Evolutionary conservation across 2,329 filamentous ascomycete genomes (phyloP), one percentile per base, ranked within the genome.

Genomic region (Chaetomiaceae sp.): DNA sequence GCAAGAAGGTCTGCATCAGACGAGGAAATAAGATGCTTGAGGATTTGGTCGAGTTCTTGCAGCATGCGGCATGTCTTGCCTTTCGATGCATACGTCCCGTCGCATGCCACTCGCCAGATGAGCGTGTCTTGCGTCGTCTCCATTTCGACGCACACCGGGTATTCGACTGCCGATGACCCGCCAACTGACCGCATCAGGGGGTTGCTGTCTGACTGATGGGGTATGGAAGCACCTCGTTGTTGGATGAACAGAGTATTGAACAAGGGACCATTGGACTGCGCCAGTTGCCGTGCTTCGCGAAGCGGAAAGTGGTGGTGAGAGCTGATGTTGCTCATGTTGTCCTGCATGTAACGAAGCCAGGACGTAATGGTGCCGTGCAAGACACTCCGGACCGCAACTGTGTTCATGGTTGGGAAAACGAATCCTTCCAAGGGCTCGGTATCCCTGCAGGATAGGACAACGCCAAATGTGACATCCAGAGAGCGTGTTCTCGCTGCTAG

Each of bases 351-450:
- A 12, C 72, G 74, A 23, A 96, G 68, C 68, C 95, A 83, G 0
- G 83, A 76, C 0, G 66, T 57, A 0, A 78, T 69, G 0, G 76
- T 82, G 2, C 88, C 88, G 59, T 93, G 86, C 2, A 96, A 65
- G 3, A 91, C 75, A 1, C 78, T 78, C 10, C 90, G 78, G 7
- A 95, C 74, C 0, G 86, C 80, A 0, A 96, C 83, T 0, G 91
- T 96, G 62, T 95, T 96, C 87, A 96, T 96, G 0, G 87, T 89
- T 0, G 91, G 92, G 61, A 96, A 96, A 63, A 91, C 75, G 12
- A 92, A 68, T 21, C 79, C 67, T 38, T 86, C 79, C 0, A 82
- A 78, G 14, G 79, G 77, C 40, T 87, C 83, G 9, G 81, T 82
- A 50, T 93, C 88, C n/a, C 92, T 79, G 14, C 92, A 91, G 0